Conservation (phyloP, 1,284 basidiomycete species). For the Heterobasidion occidentale region DNA sequence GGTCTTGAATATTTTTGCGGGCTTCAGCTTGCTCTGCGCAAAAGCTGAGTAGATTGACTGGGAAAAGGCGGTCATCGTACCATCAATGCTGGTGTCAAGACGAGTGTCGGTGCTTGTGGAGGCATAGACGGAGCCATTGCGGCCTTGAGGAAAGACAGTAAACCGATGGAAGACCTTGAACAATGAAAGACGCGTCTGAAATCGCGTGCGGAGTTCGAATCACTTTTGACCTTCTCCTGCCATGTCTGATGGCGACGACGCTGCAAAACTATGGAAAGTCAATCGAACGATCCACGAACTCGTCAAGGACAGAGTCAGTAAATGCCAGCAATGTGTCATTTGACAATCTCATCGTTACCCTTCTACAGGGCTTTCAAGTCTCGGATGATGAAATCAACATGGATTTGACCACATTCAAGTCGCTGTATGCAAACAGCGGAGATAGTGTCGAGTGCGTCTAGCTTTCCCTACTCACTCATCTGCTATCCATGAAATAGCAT, state of each 20-base stretch:
- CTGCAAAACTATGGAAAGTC: conserved; percentile 89
- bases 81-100: conserved; percentile 19
- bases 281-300: conserved; percentile 97
- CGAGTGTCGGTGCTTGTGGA: conserved; percentile 17
- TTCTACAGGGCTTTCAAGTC: conserved; percentile 73
- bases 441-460: conserved; percentile 56
- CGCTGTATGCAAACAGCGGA: conserved; percentile 53
- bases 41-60: no score
- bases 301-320: conserved; percentile 79
- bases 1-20: conserved; percentile 82
- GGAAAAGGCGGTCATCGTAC: no score
- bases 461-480: background rate
- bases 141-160: conserved; percentile 14
- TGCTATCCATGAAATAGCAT: background rate
- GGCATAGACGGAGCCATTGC: conserved; percentile 7
- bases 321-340: background rate
- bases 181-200: conserved; percentile 5
- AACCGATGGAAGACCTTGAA: conserved; percentile 10
- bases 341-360: conserved; percentile 5
- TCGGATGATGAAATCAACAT: conserved; percentile 88
- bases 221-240: conserved; percentile 16
- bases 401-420: conserved; percentile 70
- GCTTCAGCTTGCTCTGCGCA: conserved; percentile 65
- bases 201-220: conserved; percentile 21
- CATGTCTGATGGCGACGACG: conserved; percentile 67